Evolutionary conservation across 805 yeast genomes (phyloP), one percentile per base, ranked within the genome.

Genomic region (Saccharomyces cerevisiae): DNA sequence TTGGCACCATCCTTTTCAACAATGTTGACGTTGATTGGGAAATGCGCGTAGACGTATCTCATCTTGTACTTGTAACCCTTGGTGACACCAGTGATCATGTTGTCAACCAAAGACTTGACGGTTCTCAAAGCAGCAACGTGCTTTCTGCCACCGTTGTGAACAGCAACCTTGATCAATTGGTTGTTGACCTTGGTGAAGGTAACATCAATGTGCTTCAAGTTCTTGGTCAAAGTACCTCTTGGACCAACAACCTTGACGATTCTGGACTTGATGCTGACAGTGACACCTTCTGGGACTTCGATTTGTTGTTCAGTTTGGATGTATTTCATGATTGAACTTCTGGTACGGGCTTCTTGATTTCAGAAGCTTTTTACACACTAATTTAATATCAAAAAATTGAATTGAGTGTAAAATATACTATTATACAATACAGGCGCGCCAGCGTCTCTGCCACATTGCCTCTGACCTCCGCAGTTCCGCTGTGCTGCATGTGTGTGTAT

Each of bases 21-120:
- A 67, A 90, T 77, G 83, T 91, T 92, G 68, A 94, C 97, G 80
- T 94, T 94, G 80, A 95, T 94, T 77, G 99, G 99, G 96, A 94
- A 94, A 89, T 94, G 99, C 85, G 99, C 99, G 76, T 92, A 95
- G 64, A 94, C 99, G 78, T 89, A 91, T 84, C 98, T 90, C 97
- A 94, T 87, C 88, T 94, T 94, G 94, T 94, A 94, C 81, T 88
- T 85, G 96, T 80, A 92, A 79, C 98, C 99, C 82, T 85, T 85
- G 76, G 99, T 94, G 75, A 94, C 99, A 87, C 99, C 99, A 68
- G 87, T 88, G 79, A 94, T 77, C 84, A 94, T 79, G 88, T 94
- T 94, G 74, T 89, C 74, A 71, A 94, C 82, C 75, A 94, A 81
- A 65, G 98, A 89, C 82, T 89, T 91, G 77, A 94, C 98, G 61